These are phyloP conservation scores for Penicillium sp. DNA, from an alignment of 2,329 filamentous ascomycete genomes.

Conservation along the genomic window DNA sequence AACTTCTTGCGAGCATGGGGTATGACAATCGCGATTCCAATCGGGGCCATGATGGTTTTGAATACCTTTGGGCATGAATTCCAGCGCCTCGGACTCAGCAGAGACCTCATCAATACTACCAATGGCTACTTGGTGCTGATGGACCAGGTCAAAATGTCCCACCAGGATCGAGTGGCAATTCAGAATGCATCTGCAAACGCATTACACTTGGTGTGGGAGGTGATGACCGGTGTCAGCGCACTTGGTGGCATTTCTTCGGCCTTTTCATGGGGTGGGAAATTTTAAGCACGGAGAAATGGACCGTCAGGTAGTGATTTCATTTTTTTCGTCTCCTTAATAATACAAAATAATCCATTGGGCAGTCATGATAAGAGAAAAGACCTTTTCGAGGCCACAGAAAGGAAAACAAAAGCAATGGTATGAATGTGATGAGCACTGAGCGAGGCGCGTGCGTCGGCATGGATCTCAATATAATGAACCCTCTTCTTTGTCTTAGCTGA, in stretches of 20 bases:
- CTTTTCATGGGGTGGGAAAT: slow-evolving; percentile 13
- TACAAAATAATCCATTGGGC: too few species aligned
- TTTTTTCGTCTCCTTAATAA: neutral
- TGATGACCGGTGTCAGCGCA: slow-evolving; percentile 22
- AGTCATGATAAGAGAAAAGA: neutral
- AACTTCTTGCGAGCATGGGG: slow-evolving; percentile 32
- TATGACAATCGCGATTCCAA: slow-evolving; percentile 41
- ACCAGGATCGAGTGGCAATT: slow-evolving; percentile 8
- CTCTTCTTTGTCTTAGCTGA: slow-evolving; percentile 1
- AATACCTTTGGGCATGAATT: slow-evolving; percentile 34
- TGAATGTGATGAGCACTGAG: neutral
- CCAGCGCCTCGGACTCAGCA: slow-evolving; percentile 5
- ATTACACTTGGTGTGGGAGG: slow-evolving; percentile 23
- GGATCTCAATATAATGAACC: neutral
- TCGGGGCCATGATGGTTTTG: slow-evolving; percentile 38
- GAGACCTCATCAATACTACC: slow-evolving; percentile 11
- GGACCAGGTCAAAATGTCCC: slow-evolving; percentile 14
- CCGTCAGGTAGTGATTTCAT: neutral
- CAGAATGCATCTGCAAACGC: slow-evolving; percentile 16
- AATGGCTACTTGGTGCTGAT: slow-evolving; percentile 12
- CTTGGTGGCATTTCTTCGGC: slow-evolving; percentile 21
- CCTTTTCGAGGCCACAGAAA: neutral
- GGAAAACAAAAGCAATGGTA: neutral
- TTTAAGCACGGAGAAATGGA: too few species aligned
- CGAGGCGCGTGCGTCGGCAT: slow-evolving; percentile 3